A percentile compares a stretch with the other conserved stretches of the same genome.
These are phyloP conservation scores for Didymella segeticola DNA, from an alignment of 2,329 filamentous ascomycete species.

Conservation along the genomic window DNA sequence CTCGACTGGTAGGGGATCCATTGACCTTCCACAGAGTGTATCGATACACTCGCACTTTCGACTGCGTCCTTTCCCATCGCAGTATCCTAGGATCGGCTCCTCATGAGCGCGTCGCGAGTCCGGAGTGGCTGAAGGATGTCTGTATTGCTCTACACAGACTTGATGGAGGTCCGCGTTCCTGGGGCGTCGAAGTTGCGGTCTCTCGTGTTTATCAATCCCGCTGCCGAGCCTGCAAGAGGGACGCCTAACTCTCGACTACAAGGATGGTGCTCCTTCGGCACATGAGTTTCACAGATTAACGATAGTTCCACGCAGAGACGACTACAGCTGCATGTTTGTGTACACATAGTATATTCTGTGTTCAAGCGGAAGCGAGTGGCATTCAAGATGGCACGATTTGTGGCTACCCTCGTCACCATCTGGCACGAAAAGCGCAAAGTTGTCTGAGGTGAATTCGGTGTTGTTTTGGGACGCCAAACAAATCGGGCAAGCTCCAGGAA, in stretches of 20 bases:
- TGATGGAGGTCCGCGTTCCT: background rate
- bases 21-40: constrained; percentile 1
- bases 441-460: background rate
- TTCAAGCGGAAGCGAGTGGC: too few species aligned
- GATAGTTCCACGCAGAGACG: too few species aligned
- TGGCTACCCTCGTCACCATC: background rate
- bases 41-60: background rate
- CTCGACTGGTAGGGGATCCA: background rate
- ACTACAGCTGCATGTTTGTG: too few species aligned
- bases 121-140: background rate
- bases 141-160: background rate
- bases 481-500: background rate
- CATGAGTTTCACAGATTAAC: background rate
- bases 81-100: background rate
- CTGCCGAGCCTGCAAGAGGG: background rate
- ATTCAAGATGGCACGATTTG: background rate
- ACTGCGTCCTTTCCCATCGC: constrained; percentile 7
- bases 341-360: too few species aligned
- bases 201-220: constrained; percentile 2
- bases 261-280: constrained; percentile 1
- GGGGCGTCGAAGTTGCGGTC: background rate
- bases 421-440: background rate
- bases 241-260: constrained; percentile 2
- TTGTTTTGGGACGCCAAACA: background rate
- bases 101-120: background rate